Evolutionary conservation across 306 rosid genomes (phyloP).

Genomic region (Malus sieversii): DNA sequence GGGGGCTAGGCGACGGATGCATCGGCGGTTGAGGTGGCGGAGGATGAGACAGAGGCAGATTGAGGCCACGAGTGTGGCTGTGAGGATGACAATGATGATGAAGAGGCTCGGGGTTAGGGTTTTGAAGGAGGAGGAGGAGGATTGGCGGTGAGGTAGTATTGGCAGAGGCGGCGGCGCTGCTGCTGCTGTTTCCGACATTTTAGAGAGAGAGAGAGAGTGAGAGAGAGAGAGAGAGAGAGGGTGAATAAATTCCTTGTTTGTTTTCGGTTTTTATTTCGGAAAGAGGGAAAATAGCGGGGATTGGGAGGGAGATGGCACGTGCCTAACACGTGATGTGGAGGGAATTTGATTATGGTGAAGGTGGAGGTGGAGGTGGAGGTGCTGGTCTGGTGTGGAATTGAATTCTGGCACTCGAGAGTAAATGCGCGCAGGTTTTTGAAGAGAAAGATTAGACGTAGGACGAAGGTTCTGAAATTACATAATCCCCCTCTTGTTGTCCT

Average conservation of each 20-base stretch:
- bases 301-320: neutral
- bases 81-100: slow-evolving; percentile 40
- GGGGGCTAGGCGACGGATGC: slow-evolving; percentile 42
- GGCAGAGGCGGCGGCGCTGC: slow-evolving; percentile 27
- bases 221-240: neutral
- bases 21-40: slow-evolving; percentile 57
- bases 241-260: neutral
- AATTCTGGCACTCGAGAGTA: neutral
- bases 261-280: neutral
- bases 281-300: neutral
- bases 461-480: neutral
- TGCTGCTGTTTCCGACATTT: slow-evolving; percentile 14
- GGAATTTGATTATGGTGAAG: neutral
- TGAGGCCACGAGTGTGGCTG: slow-evolving; percentile 44
- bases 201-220: neutral
- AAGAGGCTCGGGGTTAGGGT: slow-evolving; percentile 47
- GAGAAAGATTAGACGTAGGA: neutral
- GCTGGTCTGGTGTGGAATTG: neutral
- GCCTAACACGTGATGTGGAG: neutral
- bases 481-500: neutral
- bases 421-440: slow-evolving; percentile 8
- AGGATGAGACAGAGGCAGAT: slow-evolving; percentile 51
- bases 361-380: neutral
- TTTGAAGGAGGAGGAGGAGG: slow-evolving; percentile 18
- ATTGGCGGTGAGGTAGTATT: slow-evolving; percentile 4